Conservation (phyloP, 2,329 filamentous ascomycete species). For the Cercospora citrullina region DNA sequence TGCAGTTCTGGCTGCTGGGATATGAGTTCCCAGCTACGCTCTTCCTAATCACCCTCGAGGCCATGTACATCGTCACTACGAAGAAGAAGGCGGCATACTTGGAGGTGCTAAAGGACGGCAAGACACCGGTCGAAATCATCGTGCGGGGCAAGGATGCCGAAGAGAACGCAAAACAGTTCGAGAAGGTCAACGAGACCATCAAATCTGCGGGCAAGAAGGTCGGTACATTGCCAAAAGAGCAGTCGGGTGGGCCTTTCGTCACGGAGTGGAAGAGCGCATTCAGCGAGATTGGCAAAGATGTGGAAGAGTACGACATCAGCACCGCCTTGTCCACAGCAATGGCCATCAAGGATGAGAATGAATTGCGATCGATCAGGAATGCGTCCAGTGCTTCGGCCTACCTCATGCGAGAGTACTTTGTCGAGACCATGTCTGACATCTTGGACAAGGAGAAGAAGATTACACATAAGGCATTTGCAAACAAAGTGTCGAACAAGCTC, state of each 20-base stretch:
- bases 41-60: constrained; percentile 86
- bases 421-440: constrained; percentile 96
- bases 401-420: constrained; percentile 92
- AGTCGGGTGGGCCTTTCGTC: constrained; percentile 81
- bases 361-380: constrained; percentile 90
- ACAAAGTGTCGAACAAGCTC: constrained; percentile 86
- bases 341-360: constrained; percentile 90
- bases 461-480: constrained; percentile 80
- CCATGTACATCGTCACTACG: constrained; percentile 89
- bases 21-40: constrained; percentile 98
- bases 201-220: constrained; percentile 90
- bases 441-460: constrained; percentile 97
- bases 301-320: constrained; percentile 85
- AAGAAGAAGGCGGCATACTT: constrained; percentile 97
- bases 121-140: constrained; percentile 87
- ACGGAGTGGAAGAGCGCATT: constrained; percentile 94
- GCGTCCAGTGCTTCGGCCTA: constrained; percentile 92
- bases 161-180: constrained; percentile 87
- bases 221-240: constrained; percentile 81
- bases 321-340: constrained; percentile 81
- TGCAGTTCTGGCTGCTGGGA: constrained; percentile 97
- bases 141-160: constrained; percentile 88
- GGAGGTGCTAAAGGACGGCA: constrained; percentile 82
- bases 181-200: constrained; percentile 80
- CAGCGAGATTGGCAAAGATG: constrained; percentile 74